Evolutionary conservation across 176 grass and related monocot genomes (phyloP), one percentile per base, ranked within the genome.

Genomic region (Panicum miliaceum): DNA sequence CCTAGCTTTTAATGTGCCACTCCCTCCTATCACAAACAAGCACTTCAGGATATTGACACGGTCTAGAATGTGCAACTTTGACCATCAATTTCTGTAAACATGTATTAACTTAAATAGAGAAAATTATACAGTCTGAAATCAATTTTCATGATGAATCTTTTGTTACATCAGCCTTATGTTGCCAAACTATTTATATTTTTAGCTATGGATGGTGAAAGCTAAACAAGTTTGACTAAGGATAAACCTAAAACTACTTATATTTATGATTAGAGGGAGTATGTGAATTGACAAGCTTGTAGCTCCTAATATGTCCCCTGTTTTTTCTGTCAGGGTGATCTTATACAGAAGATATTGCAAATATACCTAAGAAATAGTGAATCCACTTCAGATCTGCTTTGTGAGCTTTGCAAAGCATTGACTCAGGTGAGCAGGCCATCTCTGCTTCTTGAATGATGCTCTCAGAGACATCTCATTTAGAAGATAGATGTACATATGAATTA

Each of bases 301-400:
- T 89, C 64, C 63, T 84, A 76, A 82, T 27, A 53, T 64, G 29
- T 51, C 47, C 32, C 18, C 8, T 79, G 54, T 89, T 40, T 86
- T 78, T 19, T 57, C 56, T 60, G 68, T 60, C 86, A 97, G 92
- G 88, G 90, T 70, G 85, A 92, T 59, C 79, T 90, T 82, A 87
- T 97, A 91, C 88, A 88, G 64, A 97, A 85, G 88, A 89, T 90
- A 92, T 85, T 97, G 71, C 88, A 92, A 87, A 92, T 89, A 87
- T 94, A 94, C 88, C 76, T 97, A 11, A 90, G 81, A 75, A 94
- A 94, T 75, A 91, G 86, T 75, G 90, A 97, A 23, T 92, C 90
- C 6, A 87, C 77, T 91, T 86, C 90, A 74, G 86, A 92, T 84
- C 85, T 84, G 23, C 92, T 94, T 90, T 8, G 48, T 66, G 84